A percentile compares a stretch with the other conserved stretches of the same genome.
Conservation (phyloP, 139 green algal species). For the Closterium sp. region DNA sequence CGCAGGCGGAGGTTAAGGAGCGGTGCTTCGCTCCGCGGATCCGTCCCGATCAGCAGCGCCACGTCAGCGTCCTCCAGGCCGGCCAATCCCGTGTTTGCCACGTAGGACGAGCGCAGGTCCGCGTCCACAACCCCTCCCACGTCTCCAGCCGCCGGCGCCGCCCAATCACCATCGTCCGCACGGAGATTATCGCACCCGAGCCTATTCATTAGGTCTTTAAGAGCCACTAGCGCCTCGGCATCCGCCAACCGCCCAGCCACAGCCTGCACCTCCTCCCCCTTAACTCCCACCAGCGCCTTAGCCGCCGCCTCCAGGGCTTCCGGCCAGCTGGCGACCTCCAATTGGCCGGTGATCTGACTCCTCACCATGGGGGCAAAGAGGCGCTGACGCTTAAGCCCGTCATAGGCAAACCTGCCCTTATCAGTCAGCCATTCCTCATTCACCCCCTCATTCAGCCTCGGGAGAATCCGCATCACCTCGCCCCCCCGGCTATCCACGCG, state of each 20-base stretch:
- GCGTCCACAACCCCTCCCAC: constrained; percentile 66
- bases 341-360: constrained; percentile 37
- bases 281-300: constrained; percentile 41
- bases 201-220: constrained; percentile 66
- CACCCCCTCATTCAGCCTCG: constrained; percentile 89
- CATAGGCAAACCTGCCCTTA: constrained; percentile 95
- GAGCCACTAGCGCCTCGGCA: constrained; percentile 85
- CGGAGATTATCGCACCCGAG: constrained; percentile 39
- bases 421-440: constrained; percentile 99
- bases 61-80: constrained; percentile 88
- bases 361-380: constrained; percentile 84
- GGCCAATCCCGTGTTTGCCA: constrained; percentile 83
- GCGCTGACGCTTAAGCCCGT: constrained; percentile 90
- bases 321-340: constrained; percentile 70
- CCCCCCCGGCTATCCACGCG: constrained; percentile 77
- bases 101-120: constrained; percentile 85
- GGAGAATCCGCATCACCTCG: constrained; percentile 92
- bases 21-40: constrained; percentile 87
- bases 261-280: constrained; percentile 71
- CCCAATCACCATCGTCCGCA: constrained; percentile 4
- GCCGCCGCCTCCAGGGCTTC: constrained; percentile 70
- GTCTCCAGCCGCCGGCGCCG: constrained; percentile 81
- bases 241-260: constrained; percentile 87
- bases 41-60: constrained; percentile 88
- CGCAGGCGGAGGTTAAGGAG: constrained; percentile 92